Evolutionary conservation across 1,284 basidiomycete genomes (phyloP).

Genomic region (Naganishia sp.): DNA sequence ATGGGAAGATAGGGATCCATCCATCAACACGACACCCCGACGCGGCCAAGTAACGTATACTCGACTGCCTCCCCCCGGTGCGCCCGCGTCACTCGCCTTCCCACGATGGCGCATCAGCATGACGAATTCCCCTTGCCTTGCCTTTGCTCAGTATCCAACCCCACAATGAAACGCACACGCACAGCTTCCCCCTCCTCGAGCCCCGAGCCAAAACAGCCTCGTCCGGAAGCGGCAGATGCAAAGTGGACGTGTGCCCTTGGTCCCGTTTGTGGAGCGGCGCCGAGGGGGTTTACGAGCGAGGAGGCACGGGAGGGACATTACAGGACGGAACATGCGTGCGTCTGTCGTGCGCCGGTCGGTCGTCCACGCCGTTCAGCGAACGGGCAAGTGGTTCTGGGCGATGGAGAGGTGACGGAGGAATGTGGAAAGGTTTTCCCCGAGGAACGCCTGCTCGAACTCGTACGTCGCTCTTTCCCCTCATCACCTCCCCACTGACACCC

Average conservation of each 20-base stretch:
- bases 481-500: neutral
- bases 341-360: slow-evolving; percentile 8
- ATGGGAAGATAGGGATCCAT: too few species aligned
- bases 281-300: neutral
- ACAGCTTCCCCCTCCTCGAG: too few species aligned
- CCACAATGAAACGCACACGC: too few species aligned
- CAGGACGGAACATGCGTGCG: slow-evolving; percentile 10
- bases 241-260: slow-evolving; percentile 19
- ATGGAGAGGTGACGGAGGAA: neutral
- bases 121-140: neutral
- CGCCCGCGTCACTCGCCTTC: neutral
- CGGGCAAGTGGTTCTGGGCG: too few species aligned
- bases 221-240: neutral
- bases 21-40: neutral
- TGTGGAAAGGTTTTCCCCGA: slow-evolving; percentile 31
- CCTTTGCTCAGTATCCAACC: neutral
- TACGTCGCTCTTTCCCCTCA: slow-evolving; percentile 10
- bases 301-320: slow-evolving; percentile 23
- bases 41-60: too few species aligned
- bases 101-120: slow-evolving; percentile 3
- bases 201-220: neutral
- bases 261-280: slow-evolving; percentile 15
- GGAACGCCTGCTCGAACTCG: slow-evolving; percentile 26
- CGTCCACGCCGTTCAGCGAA: too few species aligned
- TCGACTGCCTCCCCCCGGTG: too few species aligned